Base-by-base conservation (phyloP, 2,329 filamentous ascomycete genomes). In the Pseudocercospora fijiensis region DNA sequence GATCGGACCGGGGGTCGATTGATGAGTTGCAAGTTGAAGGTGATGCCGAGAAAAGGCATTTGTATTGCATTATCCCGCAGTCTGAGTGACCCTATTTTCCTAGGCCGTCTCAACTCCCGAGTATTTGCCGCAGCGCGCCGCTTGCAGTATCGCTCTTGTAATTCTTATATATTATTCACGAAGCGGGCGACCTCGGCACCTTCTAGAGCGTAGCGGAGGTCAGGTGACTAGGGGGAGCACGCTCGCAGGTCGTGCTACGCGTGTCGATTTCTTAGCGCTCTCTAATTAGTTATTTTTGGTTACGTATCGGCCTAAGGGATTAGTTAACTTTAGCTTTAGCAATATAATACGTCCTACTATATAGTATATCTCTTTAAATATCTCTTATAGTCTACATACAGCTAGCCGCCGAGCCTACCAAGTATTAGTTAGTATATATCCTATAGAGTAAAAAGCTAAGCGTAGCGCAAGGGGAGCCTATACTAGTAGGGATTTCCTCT, bases 121-220 rank as follows among this genome's bases (percentile, higher is more conserved):
- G 20, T 26, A n/a, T 24, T 26, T 24, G 22, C 22, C 13, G 49
- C n/a, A 28, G 4, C 8, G 24, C 24, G 20, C 20, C 24, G 6
- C 49, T 52, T n/a, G 3, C 5, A 22, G 10, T 26, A 68, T 13
- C 58, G 58, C 22, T 64, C 51, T 43, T 68, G 64, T 9, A n/a
- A n/a, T n/a, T n/a, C n/a, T n/a, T n/a, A n/a, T n/a, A n/a, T n/a
- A n/a, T n/a, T n/a, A n/a, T n/a, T n/a, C n/a, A n/a, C n/a, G n/a
- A n/a, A n/a, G n/a, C n/a, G n/a, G n/a, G n/a, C n/a, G n/a, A n/a
- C n/a, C n/a, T n/a, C n/a, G n/a, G n/a, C n/a, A n/a, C n/a, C n/a
- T n/a, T n/a, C n/a, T n/a, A n/a, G n/a, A n/a, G n/a, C n/a, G n/a
- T n/a, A n/a, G n/a, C n/a, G n/a, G n/a, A n/a, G n/a, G n/a, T n/a